Evolutionary conservation across 1,284 basidiomycete genomes (phyloP), one percentile per base, ranked within the genome.

Genomic region (Moesziomyces parantarcticus): DNA sequence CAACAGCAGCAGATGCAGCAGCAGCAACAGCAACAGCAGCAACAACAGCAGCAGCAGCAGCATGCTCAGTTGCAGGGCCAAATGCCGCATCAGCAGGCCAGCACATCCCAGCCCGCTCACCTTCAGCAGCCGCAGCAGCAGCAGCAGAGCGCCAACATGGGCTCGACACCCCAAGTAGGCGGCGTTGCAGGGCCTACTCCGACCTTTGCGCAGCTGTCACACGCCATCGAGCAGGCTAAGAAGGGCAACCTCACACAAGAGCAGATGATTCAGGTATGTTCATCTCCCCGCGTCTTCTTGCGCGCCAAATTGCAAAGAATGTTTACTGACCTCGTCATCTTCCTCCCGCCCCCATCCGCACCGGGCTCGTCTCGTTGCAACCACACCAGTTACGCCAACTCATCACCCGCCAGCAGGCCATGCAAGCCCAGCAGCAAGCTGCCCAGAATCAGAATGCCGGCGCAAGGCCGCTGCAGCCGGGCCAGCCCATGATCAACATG

Each of bases 351-450:
- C 25, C n/a, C 40, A 40, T 22, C 10, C 20, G 44, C 23, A 50
- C 29, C 29, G 13, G 22, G 13, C 32, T 18, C 22, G 42, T 25
- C 22, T 16, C 34, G n/a, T 25, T 36, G 20, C 8, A 14, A 18
- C 16, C 25, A 6, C 25, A 40, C 42, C 41, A 74, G 71, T 48
- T 74, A 46, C 60, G 71, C 42, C 71, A 74, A 54, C 58, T 68
- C 16, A 74, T 74, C 58, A 64, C 66, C 18, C 58, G 75, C 26
- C 75, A 66, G 42, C 75, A 69, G 50, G 63, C 64, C 14, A 72
- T 73, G 62, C 74, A 76, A 29, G 68, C 75, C 23, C 76, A 78
- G 56, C 76, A 78, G 49, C 64, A 65, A 46, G 63, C 61, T 41
- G 57, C 65, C 1, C 74, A 72, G 32, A 69, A 60, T 34, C 75